Base-by-base conservation (phyloP, 1,284 basidiomycete species). In the Cutaneotrichosporon cyanovorans region DNA sequence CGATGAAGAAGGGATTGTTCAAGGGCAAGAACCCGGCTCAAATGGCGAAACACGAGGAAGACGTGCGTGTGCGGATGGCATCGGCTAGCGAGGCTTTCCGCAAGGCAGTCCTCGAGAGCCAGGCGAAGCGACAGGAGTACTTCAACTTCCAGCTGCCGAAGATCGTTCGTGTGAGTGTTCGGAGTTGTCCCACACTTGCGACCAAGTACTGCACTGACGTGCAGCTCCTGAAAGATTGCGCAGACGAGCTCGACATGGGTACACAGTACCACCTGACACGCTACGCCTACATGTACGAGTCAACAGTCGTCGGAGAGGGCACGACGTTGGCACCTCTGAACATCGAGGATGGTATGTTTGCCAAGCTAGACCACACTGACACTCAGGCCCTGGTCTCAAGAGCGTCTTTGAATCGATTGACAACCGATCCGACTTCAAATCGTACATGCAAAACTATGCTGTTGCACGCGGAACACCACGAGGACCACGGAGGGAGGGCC, bases 71-170 rank as follows among this genome's bases (percentile, higher is more conserved):
- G 22, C 77, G 91, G 55, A 84, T 97, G 75, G 89, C 87, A 6
- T 76, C 75, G 39, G 82, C 87, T 4, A 90, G 87, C 28, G 93
- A 97, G 64, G 80, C 82, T 25, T 97, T 92, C 67, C 78, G 89
- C 48, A 90, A 91, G 71, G 83, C 90, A 11, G 84, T 96, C n/a
- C 79, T 82, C 21, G 88, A 91, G 57, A 87, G 87, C 10, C 92
- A 96, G 70, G 76, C 81, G 3, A 80, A 90, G 71, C 78, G 92
- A 43, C 91, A 96, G 69, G 93, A 98, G 66, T 97, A 93, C 69
- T 98, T 96, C 73, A 93, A 95, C 69, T 85, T 93, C 63, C 93
- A 97, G 64, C 74, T 96, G 37, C 93, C 95, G 37, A 84, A 90
- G 59, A 87, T 97, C 54, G 72, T 98, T 38, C 79, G 95, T 41